Evolutionary conservation across 345 rosid species (phyloP).

Genomic region (Populus alba): DNA sequence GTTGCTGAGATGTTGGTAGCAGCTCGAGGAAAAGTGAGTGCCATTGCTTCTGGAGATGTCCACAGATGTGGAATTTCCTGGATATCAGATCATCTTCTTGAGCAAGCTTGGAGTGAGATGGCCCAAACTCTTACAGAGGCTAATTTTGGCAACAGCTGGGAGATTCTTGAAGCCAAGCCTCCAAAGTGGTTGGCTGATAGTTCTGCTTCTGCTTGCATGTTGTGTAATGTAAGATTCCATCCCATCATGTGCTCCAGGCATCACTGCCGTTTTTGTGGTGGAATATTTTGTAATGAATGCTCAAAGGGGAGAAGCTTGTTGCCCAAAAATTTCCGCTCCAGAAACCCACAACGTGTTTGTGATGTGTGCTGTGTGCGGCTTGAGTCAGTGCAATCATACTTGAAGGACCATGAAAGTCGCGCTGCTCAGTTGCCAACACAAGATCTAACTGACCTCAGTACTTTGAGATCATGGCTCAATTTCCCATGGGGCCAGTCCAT

Average conservation of each 20-base stretch:
- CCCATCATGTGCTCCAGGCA: conserved; percentile 94
- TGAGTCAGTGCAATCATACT: conserved; percentile 81
- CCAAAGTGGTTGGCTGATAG: conserved; percentile 93
- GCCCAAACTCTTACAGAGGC: conserved; percentile 83
- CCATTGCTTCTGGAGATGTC: conserved; percentile 65
- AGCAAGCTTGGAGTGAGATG: conserved; percentile 97
- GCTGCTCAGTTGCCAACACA: conserved; percentile 84
- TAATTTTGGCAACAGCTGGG: conserved; percentile 57
- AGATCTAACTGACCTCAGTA: conserved; percentile 92
- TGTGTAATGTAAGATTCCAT: conserved; percentile 79
- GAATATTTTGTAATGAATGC: conserved; percentile 77
- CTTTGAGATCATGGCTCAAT: conserved; percentile 95
- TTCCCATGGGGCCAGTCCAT: conserved; percentile 96
- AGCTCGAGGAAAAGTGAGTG: conserved; percentile 75
- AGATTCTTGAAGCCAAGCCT: conserved; percentile 82
- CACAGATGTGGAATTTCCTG: conserved; percentile 49
- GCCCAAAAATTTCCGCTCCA: conserved; percentile 60
- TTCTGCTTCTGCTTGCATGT: conserved; percentile 85
- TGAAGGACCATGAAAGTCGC: conserved; percentile 89
- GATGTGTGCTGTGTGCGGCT: conserved; percentile 89
- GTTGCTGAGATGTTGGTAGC: conserved; percentile 74
- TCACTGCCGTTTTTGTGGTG: conserved; percentile 96
- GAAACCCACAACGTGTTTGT: conserved; percentile 83
- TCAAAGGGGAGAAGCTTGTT: conserved; percentile 88
- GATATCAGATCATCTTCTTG: conserved; percentile 65